Percentiles rank a stretch among this genome's conserved stretches.
These are phyloP conservation scores for Holtermanniella nyarrowii DNA, from an alignment of 768 basidiomycete genomes.

Conservation along the genomic window DNA sequence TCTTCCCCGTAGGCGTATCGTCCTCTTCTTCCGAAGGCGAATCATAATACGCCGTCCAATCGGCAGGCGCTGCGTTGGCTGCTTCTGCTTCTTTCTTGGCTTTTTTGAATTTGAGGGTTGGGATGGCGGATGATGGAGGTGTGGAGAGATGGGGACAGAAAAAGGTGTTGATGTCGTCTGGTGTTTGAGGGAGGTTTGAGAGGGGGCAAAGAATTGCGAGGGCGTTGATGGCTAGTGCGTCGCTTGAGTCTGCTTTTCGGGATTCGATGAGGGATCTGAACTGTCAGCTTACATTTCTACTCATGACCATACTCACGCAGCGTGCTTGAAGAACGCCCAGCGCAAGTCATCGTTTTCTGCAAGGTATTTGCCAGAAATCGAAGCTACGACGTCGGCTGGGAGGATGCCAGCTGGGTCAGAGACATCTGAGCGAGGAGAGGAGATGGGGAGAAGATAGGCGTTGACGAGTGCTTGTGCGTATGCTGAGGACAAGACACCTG, in stretches of 20 bases:
- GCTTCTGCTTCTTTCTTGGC: constrained; percentile 12
- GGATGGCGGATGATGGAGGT: constrained; percentile 9
- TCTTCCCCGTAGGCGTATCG: constrained; percentile 5
- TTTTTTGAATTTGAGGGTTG: constrained; percentile 7
- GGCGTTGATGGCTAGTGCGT: constrained; percentile 11
- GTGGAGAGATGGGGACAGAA: constrained; percentile 26
- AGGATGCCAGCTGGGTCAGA: constrained; percentile 25
- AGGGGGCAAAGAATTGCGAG: constrained; percentile 30
- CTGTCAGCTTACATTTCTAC: background rate
- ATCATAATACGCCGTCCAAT: constrained; percentile 39
- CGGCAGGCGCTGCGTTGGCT: constrained; percentile 14
- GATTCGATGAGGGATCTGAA: constrained; percentile 4
- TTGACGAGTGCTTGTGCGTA: constrained; percentile 20
- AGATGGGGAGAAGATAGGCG: constrained; percentile 13
- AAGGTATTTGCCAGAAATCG: constrained; percentile 29
- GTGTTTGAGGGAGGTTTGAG: constrained; percentile 30
- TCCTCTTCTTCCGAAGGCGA: constrained; percentile 18
- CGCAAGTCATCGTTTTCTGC: constrained; percentile 39
- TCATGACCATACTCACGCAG: constrained; percentile 14
- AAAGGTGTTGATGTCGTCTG: constrained; percentile 37
- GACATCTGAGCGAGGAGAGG: constrained; percentile 28
- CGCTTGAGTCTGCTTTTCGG: background rate
- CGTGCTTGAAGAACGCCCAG: constrained; percentile 38
- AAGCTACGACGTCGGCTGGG: constrained; percentile 30
- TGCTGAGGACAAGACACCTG: constrained; percentile 21